Percentiles rank a stretch among this genome's conserved stretches.
These are phyloP conservation scores for Xylaria telfairii DNA, from an alignment of 495 filamentous ascomycete genomes.

Conservation along the genomic window DNA sequence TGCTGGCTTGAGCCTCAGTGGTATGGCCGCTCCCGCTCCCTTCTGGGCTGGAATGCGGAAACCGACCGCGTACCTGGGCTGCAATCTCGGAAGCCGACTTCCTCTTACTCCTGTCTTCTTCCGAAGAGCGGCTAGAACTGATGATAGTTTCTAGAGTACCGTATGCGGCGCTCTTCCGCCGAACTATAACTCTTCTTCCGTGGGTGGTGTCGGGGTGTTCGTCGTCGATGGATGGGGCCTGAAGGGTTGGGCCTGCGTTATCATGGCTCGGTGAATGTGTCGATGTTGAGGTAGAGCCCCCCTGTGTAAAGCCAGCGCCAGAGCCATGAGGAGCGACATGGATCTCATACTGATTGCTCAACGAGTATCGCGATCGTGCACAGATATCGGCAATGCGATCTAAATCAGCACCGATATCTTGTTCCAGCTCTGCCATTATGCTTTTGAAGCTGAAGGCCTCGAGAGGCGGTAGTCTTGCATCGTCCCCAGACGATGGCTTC, in stretches of 20 bases:
- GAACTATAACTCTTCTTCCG: slow-evolving; percentile 38
- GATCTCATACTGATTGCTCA: slow-evolving; percentile 66
- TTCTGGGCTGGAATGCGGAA: slow-evolving; percentile 39
- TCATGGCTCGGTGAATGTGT: slow-evolving; percentile 28
- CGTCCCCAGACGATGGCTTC: slow-evolving; percentile 24
- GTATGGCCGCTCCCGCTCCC: slow-evolving; percentile 29
- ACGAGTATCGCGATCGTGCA: slow-evolving; percentile 58
- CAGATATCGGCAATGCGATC: slow-evolving; percentile 66
- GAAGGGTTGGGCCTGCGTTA: slow-evolving; percentile 50
- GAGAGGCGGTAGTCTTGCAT: slow-evolving; percentile 53
- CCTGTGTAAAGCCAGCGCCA: slow-evolving; percentile 44
- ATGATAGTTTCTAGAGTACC: slow-evolving; percentile 64
- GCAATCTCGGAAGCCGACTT: slow-evolving; percentile 57
- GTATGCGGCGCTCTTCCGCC: slow-evolving; percentile 55
- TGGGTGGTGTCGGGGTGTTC: slow-evolving; percentile 39
- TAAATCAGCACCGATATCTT: slow-evolving; percentile 53
- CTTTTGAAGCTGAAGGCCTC: slow-evolving; percentile 66
- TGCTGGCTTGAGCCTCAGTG: slow-evolving; percentile 33
- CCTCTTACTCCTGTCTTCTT: slow-evolving; percentile 56
- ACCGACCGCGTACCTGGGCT: slow-evolving; percentile 54
- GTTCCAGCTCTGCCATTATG: slow-evolving; percentile 59
- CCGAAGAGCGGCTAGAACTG: slow-evolving; percentile 61
- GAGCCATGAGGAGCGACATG: slow-evolving; percentile 62
- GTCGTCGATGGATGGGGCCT: slow-evolving; percentile 55
- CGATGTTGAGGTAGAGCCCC: slow-evolving; percentile 21